Base-by-base conservation (phyloP, 805 yeast species). In the Suhomyces faveliae region DNA sequence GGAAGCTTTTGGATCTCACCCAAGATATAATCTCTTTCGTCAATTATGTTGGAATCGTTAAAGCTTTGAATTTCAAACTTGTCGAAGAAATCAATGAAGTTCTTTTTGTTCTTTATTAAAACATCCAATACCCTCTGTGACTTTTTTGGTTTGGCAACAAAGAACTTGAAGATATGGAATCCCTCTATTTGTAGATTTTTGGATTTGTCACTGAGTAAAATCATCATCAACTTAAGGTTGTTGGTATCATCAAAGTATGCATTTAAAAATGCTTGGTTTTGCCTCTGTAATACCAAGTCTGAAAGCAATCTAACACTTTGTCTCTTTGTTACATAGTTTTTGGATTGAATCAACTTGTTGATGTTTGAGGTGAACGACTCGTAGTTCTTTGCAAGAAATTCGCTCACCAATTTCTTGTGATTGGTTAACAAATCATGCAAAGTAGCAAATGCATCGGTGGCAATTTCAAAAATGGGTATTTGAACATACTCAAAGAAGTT, bases 81-180 rank as follows among this genome's bases (percentile, higher is more conserved):
- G 41, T 79, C 78, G 50, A 92, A 77, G 61, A 88, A 89, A 25
- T 74, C 73, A 33, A 91, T 64, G 52, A 92, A 77, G 59, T 87
- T 88, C 35, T 81, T 86, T 59, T 89, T 82, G 66, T 94, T 94
- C 61, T 91, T 90, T 40, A 84, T 80, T 54, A 94, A 73, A 17
- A 92, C 87, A 64, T 92, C 97, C 46, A 79, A 69, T 2, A 94
- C 83, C 6, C 85, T 81, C 63, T 85, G 89, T 2, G 89, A 76
- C 64, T 91, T 91, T 53, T 85, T 83, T 4, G 99, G 99, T 66
- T 94, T 94, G 4, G 97, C 98, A n/a, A 90, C 90, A 67, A 94
- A 89, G 35, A 91, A 87, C 68, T 92, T 94, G 72, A 94, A 92
- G 33, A 92, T 85, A 55, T 94, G 91, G 62, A 94, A 94, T 3